phyloP scores from a whole-genome alignment of 306 rosid genomes.

The Sophora flavescens region DNA sequence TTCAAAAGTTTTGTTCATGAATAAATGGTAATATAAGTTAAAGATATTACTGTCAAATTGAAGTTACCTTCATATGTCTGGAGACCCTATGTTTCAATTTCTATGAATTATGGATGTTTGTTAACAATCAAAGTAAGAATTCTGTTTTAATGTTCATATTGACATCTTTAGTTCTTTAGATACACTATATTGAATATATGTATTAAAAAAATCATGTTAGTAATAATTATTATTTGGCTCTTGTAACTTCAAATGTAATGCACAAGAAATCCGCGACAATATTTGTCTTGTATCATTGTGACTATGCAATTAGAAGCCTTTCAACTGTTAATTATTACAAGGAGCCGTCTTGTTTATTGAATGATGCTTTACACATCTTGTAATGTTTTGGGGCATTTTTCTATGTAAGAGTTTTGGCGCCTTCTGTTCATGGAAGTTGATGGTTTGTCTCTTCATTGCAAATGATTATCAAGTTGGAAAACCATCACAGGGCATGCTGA shows the following conservation, averaged over 20 bases:
- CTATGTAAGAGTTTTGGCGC: not conserved
- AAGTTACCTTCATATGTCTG: constrained; percentile 21
- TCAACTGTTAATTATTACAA: not conserved
- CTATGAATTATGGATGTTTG: not conserved
- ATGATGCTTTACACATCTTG: not conserved
- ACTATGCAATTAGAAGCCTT: constrained; percentile 16
- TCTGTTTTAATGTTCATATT: not conserved
- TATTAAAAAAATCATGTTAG: not conserved
- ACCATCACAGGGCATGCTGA: constrained; percentile 10
- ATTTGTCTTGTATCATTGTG: constrained; percentile 3
- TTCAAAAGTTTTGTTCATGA: not conserved
- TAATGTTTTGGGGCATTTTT: not conserved
- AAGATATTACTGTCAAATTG: not conserved
- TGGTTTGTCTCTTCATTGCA: not conserved
- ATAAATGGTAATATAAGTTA: not conserved
- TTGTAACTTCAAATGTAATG: not conserved
- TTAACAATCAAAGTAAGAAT: not conserved
- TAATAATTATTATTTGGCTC: constrained; percentile 7
- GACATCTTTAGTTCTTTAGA: constrained; percentile 5
- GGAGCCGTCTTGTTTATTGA: constrained; percentile 7
- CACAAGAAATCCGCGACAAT: not conserved
- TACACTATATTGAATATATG: not conserved
- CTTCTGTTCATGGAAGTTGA: constrained; percentile 7
- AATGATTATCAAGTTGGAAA: not conserved
- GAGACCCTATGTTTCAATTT: not conserved